Evolutionary conservation across 2,329 filamentous ascomycete genomes (phyloP).

Genomic region (Colletotrichum sublineola): DNA sequence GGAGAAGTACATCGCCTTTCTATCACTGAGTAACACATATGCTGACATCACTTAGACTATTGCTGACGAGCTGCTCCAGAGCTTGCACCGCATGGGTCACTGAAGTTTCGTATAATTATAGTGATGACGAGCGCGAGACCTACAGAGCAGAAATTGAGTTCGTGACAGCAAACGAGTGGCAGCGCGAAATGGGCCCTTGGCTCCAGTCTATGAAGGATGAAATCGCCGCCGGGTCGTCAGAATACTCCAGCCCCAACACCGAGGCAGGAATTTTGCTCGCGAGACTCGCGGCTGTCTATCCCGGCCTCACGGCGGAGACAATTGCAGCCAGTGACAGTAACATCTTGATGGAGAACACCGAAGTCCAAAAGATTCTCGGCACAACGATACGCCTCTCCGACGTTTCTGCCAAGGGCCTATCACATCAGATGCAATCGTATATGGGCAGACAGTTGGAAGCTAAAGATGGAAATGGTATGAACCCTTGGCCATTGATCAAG

Average conservation of each 20-base stretch:
- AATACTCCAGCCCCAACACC: constrained; percentile 55
- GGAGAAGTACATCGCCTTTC: not conserved
- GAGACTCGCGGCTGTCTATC: constrained; percentile 62
- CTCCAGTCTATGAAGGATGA: constrained; percentile 61
- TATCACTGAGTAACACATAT: rapidly evolving
- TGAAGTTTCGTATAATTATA: constrained; percentile 72
- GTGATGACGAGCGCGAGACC: constrained; percentile 52
- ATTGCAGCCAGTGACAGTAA: not conserved
- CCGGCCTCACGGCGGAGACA: constrained; percentile 43
- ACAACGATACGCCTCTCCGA: not conserved
- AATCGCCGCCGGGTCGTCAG: constrained; percentile 53
- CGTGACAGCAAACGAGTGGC: constrained; percentile 65
- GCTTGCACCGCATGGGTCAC: constrained; percentile 74
- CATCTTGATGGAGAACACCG: not conserved
- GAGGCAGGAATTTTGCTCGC: constrained; percentile 57
- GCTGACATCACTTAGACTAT: constrained; percentile 47
- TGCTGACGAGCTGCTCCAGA: constrained; percentile 63
- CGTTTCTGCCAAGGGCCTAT: not conserved
- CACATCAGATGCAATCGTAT: not conserved
- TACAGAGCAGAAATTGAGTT: constrained; percentile 72
- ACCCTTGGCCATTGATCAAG: constrained; percentile 64
- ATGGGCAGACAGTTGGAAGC: not conserved
- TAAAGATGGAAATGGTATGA: not conserved
- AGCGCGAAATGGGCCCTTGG: constrained; percentile 62
- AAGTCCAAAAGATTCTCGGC: not conserved